These are phyloP conservation scores for Diphasiastrum complanatum DNA, from an alignment of 83 land plant species.

Conservation along the genomic window DNA sequence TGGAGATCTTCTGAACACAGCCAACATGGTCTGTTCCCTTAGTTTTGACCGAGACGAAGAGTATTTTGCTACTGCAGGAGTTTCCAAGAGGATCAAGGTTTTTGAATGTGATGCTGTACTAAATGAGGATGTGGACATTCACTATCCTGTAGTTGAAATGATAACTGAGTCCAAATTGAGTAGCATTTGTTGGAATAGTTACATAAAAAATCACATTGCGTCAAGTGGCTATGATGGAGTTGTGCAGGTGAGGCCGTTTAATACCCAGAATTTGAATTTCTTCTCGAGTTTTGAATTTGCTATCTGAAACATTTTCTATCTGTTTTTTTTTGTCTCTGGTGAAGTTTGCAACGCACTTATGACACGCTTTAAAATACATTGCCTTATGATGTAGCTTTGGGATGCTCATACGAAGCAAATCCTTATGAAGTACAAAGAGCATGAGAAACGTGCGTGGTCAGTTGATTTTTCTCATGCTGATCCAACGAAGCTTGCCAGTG, in stretches of 20 bases:
- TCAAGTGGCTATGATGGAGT: constrained; percentile 91
- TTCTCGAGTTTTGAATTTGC: no score
- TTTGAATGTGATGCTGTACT: constrained; percentile 67
- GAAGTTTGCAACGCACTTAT: no score
- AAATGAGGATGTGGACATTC: constrained; percentile 71
- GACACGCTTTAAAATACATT: background rate
- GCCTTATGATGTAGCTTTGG: constrained; percentile 58
- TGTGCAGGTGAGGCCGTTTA: constrained; percentile 46
- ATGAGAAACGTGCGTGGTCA: constrained; percentile 85
- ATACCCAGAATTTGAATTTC: background rate
- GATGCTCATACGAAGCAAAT: constrained; percentile 67
- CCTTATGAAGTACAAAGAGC: constrained; percentile 72
- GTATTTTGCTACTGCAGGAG: constrained; percentile 86
- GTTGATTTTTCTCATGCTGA: constrained; percentile 80
- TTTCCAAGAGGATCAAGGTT: constrained; percentile 83
- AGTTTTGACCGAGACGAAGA: constrained; percentile 87
- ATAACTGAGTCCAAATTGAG: constrained; percentile 65
- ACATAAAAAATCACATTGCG: constrained; percentile 76
- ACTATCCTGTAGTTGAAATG: constrained; percentile 83
- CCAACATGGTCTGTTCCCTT: constrained; percentile 75
- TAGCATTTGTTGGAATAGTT: constrained; percentile 79
- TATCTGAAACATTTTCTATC: no score
- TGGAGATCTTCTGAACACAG: constrained; percentile 61
- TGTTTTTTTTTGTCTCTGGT: no score
- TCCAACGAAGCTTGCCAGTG: constrained; percentile 88